Conservation (phyloP, 345 rosid genomes). For the Euphorbia peplus region DNA sequence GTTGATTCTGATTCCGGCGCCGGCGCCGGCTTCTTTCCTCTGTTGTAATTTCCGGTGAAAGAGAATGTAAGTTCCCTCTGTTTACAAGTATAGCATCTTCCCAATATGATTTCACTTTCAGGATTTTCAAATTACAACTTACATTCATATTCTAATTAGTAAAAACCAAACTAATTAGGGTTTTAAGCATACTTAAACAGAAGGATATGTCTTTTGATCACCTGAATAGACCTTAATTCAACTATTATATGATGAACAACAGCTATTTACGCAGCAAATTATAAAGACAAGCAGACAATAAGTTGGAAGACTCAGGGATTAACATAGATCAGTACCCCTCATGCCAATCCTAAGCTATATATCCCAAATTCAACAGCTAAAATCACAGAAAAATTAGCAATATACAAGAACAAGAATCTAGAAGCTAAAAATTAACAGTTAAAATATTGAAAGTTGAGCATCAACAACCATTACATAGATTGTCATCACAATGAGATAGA, state of each 20-base stretch:
- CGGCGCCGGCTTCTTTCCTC: too few relatives aligned
- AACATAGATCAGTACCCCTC: neutral
- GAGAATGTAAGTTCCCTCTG: too few relatives aligned
- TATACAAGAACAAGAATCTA: neutral
- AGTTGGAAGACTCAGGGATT: neutral
- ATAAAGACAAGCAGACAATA: neutral
- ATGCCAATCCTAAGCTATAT: neutral
- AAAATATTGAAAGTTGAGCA: neutral
- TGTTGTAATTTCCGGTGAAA: too few relatives aligned
- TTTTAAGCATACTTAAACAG: too few relatives aligned
- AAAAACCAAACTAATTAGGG: too few relatives aligned
- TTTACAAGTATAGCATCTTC: too few relatives aligned
- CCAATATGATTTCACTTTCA: too few relatives aligned
- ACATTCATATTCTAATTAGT: too few relatives aligned
- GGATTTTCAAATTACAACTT: too few relatives aligned
- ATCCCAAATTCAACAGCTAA: neutral
- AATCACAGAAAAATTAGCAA: neutral
- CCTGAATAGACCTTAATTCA: too few relatives aligned
- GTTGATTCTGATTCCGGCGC: too few relatives aligned
- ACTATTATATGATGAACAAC: neutral
- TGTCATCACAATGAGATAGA: neutral
- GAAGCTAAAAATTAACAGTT: neutral
- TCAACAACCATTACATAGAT: neutral
- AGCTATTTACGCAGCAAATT: neutral
- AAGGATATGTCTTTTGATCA: too few relatives aligned